Evolutionary conservation across 441 rosid genomes (phyloP), one percentile per base, ranked within the genome.

Genomic region (Gossypium davidsonii): DNA sequence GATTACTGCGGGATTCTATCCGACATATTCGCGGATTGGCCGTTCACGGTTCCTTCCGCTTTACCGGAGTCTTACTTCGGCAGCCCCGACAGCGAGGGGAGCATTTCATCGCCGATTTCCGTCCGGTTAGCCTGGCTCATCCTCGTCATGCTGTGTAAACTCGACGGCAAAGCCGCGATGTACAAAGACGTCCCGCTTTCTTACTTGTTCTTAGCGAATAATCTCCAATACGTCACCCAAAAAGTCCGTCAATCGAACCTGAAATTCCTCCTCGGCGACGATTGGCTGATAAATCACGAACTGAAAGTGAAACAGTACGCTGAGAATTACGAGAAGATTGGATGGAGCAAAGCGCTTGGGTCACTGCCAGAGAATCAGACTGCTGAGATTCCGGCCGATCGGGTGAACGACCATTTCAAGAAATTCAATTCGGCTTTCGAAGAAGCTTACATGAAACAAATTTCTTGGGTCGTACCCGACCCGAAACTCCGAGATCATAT

Each of bases 191-290:
- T 80, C 17, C 83, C 91, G 6, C 91, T 84, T n/a, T 87, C 97
- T 0, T 93, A 93, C 78, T 79, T 93, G 56, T 93, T 90, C 83
- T 75, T 93, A 0, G 92, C 95, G 0, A 93, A 90, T 74, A 93
- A 91, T 67, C 93, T 93, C 69, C 90, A 85, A 3, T 93, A 91
- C 80, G 74, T 93, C 52, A 75, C 89, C 72, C 61, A 42, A 11
- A 93, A 91, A 78, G 97, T 84, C 49, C 83, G 86, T 2, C 76
- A 78, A 6, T 87, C 96, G 57, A 80, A 77, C 44, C 81, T 93
- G 31, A 82, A 58, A 55, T 58, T 79, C 59, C 80, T 89, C 3
- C 77, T 90, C 42, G 93, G 98, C 59, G 92, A 85, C 49, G 88
- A 86, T 0, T 93, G 98, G 98, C 66, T 83, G 15, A 31, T 66